These are phyloP conservation scores for Gentiana dahurica DNA, from an alignment of 257 asterid genomes.

Conservation along the genomic window DNA sequence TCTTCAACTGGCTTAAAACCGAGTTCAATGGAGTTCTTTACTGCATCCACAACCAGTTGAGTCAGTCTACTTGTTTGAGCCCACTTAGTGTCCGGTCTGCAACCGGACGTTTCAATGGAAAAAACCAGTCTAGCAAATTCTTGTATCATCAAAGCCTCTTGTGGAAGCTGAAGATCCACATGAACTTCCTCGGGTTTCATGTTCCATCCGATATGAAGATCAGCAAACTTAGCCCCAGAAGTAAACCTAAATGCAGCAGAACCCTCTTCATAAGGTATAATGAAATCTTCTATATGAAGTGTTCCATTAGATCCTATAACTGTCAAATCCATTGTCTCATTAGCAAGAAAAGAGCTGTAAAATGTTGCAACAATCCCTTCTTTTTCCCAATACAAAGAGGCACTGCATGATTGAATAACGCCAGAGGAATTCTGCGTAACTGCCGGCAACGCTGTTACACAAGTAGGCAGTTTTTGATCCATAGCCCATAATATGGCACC, in stretches of 20 bases:
- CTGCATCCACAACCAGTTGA: conserved; percentile 69
- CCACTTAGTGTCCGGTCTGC: conserved; percentile 49
- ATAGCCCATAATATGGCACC: conserved; percentile 60
- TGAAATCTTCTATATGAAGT: conserved; percentile 39
- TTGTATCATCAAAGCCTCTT: conserved; percentile 55
- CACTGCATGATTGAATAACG: conserved; percentile 53
- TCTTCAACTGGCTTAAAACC: conserved; percentile 37
- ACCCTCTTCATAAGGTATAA: conserved; percentile 42
- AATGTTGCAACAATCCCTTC: conserved; percentile 50
- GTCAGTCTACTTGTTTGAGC: conserved; percentile 42
- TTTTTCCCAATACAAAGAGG: conserved; percentile 55
- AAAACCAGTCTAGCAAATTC: conserved; percentile 50
- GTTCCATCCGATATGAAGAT: conserved; percentile 67
- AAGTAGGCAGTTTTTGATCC: conserved; percentile 56
- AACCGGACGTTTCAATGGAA: conserved; percentile 21
- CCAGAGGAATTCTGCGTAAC: conserved; percentile 41
- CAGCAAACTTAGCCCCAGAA: conserved; percentile 48
- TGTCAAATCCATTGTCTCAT: conserved; percentile 50
- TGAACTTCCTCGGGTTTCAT: conserved; percentile 38
- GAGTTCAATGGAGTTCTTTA: conserved; percentile 46
- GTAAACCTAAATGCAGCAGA: conserved; percentile 41
- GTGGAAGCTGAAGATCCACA: conserved; percentile 41
- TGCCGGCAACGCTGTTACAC: conserved; percentile 46
- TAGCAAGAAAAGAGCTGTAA: conserved; percentile 47
- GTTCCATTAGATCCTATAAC: conserved; percentile 47